Conservation (phyloP, 495 filamentous ascomycete species). For the Aeminium ludgeri region DNA sequence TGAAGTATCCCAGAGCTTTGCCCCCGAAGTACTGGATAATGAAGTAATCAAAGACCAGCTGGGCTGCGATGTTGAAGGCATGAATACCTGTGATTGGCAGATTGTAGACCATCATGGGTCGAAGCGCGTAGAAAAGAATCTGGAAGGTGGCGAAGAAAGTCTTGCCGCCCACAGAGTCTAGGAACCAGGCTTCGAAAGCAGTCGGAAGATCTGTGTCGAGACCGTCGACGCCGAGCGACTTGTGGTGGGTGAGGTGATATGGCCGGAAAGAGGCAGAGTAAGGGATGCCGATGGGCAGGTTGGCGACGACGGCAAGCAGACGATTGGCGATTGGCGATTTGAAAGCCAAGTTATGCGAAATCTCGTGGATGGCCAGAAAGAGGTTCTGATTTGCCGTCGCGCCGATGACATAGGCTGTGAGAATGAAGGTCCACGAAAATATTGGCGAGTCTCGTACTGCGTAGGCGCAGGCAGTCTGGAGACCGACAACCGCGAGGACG, state of each 20-base stretch:
- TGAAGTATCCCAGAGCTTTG: conserved; percentile 55
- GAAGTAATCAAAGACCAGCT: conserved; percentile 61
- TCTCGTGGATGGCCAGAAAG: conserved; percentile 97
- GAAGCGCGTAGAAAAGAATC: conserved; percentile 98
- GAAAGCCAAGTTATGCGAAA: conserved; percentile 95
- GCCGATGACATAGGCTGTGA: conserved; percentile 79
- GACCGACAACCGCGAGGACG: conserved; percentile 64
- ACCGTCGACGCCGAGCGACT: conserved; percentile 90
- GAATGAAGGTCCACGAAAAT: conserved; percentile 66
- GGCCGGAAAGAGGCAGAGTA: conserved; percentile 97
- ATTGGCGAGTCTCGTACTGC: conserved; percentile 63
- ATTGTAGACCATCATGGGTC: conserved; percentile 86
- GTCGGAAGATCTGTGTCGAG: conserved; percentile 95
- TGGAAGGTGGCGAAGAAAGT: conserved; percentile 99
- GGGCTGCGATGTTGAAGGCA: conserved; percentile 56
- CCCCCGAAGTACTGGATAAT: conserved; percentile 41
- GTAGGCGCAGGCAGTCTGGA: conserved; percentile 69
- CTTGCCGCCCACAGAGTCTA: conserved; percentile 93
- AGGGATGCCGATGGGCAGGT: conserved; percentile 85
- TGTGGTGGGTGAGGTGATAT: conserved; percentile 98
- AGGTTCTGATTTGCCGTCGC: conserved; percentile 97
- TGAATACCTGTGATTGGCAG: conserved; percentile 79
- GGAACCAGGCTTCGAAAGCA: conserved; percentile 74
- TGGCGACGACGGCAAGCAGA: conserved; percentile 77
- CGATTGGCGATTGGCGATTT: conserved; percentile 67